These are phyloP conservation scores for Colletotrichum incanum DNA, from an alignment of 2,329 filamentous ascomycete genomes.

Conservation along the genomic window DNA sequence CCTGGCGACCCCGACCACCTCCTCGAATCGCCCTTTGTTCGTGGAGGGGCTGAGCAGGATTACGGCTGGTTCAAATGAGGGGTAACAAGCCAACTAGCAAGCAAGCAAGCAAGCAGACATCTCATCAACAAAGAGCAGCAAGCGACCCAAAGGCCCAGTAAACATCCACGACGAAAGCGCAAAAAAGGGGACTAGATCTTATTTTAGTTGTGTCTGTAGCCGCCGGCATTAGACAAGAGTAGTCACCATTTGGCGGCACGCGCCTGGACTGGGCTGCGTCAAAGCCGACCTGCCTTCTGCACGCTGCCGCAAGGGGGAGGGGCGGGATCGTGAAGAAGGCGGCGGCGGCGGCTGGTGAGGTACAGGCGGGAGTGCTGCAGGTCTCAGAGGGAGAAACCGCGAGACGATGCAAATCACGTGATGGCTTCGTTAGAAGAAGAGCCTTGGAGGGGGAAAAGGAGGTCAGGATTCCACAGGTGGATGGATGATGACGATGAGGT, in stretches of 20 bases:
- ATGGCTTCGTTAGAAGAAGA: neutral
- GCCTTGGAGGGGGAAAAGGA: neutral
- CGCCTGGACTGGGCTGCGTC: neutral
- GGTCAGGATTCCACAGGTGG: neutral
- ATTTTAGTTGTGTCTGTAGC: neutral
- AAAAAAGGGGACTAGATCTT: neutral
- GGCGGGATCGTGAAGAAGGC: neutral
- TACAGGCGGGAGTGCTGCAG: neutral
- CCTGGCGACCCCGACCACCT: neutral
- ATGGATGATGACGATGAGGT: slow-evolving; percentile 6
- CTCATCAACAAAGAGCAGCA: neutral
- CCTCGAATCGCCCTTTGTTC: slow-evolving; percentile 1
- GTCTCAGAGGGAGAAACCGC: neutral
- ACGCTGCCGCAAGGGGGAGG: slow-evolving; percentile 3
- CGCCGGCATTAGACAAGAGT: neutral
- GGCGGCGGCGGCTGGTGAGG: too few species aligned
- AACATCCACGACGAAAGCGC: neutral
- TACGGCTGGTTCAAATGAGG: neutral
- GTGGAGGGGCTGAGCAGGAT: neutral
- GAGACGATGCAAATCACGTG: neutral
- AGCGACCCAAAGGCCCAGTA: neutral
- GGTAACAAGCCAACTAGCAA: neutral
- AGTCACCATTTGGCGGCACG: neutral
- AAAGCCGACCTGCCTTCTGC: slow-evolving; percentile 10
- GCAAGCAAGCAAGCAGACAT: neutral